These are phyloP conservation scores for Ophioceras dolichostomum DNA, from an alignment of 2,329 filamentous ascomycete species.

Conservation along the genomic window DNA sequence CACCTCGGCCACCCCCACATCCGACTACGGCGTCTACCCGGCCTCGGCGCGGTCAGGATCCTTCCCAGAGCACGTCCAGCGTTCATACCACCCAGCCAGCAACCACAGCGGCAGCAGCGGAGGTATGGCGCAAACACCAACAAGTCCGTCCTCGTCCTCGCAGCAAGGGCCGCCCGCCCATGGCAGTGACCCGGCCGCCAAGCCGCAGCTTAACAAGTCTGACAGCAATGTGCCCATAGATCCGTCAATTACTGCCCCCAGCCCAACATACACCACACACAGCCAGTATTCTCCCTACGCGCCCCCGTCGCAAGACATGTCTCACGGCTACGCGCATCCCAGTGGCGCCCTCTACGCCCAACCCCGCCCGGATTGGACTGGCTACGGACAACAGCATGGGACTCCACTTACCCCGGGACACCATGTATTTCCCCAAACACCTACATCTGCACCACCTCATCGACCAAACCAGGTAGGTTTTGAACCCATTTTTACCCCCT, in stretches of 20 bases:
- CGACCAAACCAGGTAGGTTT: constrained; percentile 48
- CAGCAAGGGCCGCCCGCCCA: constrained; percentile 78
- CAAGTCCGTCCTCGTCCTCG: constrained; percentile 92
- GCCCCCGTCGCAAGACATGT: constrained; percentile 73
- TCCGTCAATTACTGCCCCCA: constrained; percentile 90
- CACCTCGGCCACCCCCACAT: constrained; percentile 70
- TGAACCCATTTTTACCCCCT: too few species aligned
- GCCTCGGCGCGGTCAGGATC: constrained; percentile 65
- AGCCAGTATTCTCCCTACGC: constrained; percentile 79
- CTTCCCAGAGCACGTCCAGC: constrained; percentile 80
- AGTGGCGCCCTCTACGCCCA: constrained; percentile 53
- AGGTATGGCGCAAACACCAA: constrained; percentile 94
- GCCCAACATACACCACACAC: constrained; percentile 71
- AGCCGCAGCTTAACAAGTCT: constrained; percentile 51
- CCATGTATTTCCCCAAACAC: constrained; percentile 42
- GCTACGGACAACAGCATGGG: constrained; percentile 44
- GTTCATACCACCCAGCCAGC: constrained; percentile 69
- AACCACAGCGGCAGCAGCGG: constrained; percentile 60
- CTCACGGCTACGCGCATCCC: constrained; percentile 59
- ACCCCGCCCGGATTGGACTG: constrained; percentile 63
- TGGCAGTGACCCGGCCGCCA: constrained; percentile 16
- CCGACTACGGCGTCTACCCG: constrained; percentile 76
- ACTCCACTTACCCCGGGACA: constrained; percentile 37
- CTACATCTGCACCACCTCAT: constrained; percentile 40
- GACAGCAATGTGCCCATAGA: constrained; percentile 97